phyloP scores from a whole-genome alignment of 108 stramenopile species.

The Stephanodiscus triporus region DNA sequence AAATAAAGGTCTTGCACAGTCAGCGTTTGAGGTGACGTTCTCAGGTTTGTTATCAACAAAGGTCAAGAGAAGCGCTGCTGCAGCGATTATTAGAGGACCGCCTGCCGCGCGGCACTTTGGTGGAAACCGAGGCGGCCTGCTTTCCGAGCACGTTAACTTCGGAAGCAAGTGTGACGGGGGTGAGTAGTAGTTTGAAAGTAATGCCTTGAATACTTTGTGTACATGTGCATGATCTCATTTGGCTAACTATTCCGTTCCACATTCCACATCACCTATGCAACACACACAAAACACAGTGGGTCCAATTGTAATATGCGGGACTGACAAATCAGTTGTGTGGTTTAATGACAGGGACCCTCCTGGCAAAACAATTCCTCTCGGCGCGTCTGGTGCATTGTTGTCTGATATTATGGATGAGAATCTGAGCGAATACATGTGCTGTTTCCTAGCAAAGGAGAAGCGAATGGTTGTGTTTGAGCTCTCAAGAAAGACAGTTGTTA shows the following conservation, averaged over 20 bases:
- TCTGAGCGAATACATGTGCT: constrained; percentile 86
- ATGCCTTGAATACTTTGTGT: too few relatives aligned
- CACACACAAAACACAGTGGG: too few relatives aligned
- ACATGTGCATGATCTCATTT: too few relatives aligned
- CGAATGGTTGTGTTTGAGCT: constrained; percentile 86
- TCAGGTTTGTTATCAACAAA: constrained; percentile 68
- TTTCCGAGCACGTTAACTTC: constrained; percentile 19
- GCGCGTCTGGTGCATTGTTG: constrained; percentile 87
- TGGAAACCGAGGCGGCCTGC: constrained; percentile 83
- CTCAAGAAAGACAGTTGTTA: constrained; percentile 75
- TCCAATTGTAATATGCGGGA: constrained; percentile 82
- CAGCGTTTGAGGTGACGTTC: constrained; percentile 53
- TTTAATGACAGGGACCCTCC: constrained; percentile 72
- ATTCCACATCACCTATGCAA: too few relatives aligned
- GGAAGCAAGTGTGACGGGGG: constrained; percentile 55
- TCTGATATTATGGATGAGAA: constrained; percentile 81
- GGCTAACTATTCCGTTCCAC: too few relatives aligned
- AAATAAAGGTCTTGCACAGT: constrained; percentile 28
- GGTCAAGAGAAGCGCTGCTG: constrained; percentile 77
- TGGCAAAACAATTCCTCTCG: constrained; percentile 83
- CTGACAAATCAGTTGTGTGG: constrained; percentile 90
- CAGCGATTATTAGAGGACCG: constrained; percentile 85
- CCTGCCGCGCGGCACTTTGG: constrained; percentile 90
- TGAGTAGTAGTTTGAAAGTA: too few relatives aligned
- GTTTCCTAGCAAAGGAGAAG: constrained; percentile 89